Evolutionary conservation across 176 grass and related monocot species (phyloP), one percentile per base, ranked within the genome.

Genomic region (Saccharum officinarum): DNA sequence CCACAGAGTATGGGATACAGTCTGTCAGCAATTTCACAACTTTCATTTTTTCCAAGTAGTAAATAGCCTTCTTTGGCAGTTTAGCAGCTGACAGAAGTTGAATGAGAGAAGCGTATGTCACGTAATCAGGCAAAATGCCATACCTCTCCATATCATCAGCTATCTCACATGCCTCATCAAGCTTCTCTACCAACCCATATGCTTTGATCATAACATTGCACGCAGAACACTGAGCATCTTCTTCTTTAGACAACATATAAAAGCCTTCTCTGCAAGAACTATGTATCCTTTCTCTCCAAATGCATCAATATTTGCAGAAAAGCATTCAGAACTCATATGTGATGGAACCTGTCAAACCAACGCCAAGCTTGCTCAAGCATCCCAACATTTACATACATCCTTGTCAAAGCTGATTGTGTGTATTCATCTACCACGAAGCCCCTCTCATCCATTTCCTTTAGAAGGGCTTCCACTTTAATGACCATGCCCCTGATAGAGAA

Each of bases 171-270:
- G 89, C 93, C 80, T 94, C 89, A 76, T 87, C 80, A 79, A 89
- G 82, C 75, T 92, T 89, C 65, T 87, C 91, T 79, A 76, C 86
- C 68, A 90, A 63, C 31, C 91, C 93, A 91, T 95, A 98, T 33
- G 89, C 91, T 89, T 98, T 98, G 76, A 98, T 93, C 93, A 93
- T 95, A 60, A 95, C 93, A 94, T 98, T 98, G 84, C 94, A 98
- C 30, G 74, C 82, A 83, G 82, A 75, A 92, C 85, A 41, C 86
- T 85, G 15, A 92, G 78, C 87, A 90, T 98, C 39, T 89, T 75
- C 67, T 69, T 95, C 69, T 92, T 82, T 81, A 92, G 42, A 69
- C 96, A 91, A 80, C 87, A 86, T 77, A 76, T 67, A 57, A 95
- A 98, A 36, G 89, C 91, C 84, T 95, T 98, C 63, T 98, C 87